Conservation (phyloP, 805 yeast species). For the Lachancea waltii region DNA sequence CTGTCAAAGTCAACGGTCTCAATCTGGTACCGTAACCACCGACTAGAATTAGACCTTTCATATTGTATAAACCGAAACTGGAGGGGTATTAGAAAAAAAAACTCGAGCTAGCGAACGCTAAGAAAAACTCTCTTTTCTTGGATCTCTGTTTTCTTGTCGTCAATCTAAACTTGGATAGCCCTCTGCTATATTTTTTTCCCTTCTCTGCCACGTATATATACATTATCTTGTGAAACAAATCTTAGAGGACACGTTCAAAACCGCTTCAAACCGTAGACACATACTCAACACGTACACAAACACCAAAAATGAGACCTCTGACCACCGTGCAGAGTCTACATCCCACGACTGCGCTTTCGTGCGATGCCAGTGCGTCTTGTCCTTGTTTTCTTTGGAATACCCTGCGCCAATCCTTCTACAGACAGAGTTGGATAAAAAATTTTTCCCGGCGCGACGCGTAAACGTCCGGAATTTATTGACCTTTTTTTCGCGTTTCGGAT, state of each 20-base stretch:
- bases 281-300: neutral
- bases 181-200: neutral
- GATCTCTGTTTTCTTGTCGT: neutral
- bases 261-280: no score
- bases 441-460: neutral
- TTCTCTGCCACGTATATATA: neutral
- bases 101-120: neutral
- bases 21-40: conserved; percentile 99
- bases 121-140: neutral
- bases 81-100: conserved; percentile 1
- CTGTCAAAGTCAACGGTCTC: conserved; percentile 93
- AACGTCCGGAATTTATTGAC: neutral
- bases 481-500: neutral
- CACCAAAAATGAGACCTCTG: neutral
- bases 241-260: neutral
- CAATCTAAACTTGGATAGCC: neutral
- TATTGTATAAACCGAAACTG: conserved; percentile 21
- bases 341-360: neutral
- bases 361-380: neutral
- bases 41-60: conserved; percentile 96
- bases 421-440: neutral
- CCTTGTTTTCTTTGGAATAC: neutral
- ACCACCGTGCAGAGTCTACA: neutral
- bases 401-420: neutral
- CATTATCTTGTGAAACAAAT: neutral